Evolutionary conservation across 805 yeast species (phyloP), one percentile per base, ranked within the genome.

Genomic region (Hanseniaspora meyeri): DNA sequence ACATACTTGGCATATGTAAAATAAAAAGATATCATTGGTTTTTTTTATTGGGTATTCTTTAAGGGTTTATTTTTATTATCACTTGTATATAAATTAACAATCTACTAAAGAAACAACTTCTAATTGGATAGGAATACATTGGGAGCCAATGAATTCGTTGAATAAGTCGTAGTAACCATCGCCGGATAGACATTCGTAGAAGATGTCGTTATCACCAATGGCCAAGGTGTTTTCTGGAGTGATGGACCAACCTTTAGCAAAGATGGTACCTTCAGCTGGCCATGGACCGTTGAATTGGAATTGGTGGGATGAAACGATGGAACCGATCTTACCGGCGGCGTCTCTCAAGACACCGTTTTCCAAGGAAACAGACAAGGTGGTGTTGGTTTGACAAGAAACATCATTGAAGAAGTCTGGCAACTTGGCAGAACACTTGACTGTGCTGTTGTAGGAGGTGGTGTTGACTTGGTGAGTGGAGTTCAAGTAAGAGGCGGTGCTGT

Each of bases 241-340:
- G 51, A 76, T 70, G 51, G 77, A 72, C 81, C 79, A 76, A 56
- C 80, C 80, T 46, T 75, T 76, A 59, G 81, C 79, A 59, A 71
- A 75, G 57, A 76, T 70, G 32, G 79, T 69, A 61, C 80, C 80
- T 24, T 77, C 81, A 71, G 80, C 83, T 55, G 83, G 83, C 66
- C 82, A 80, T 50, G 82, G 82, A 59, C 83, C 83, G 66, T 80
- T 83, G 63, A 79, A 79, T 69, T 79, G 83, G 74, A 79, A 78
- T 70, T 80, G 85, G 68, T 79, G 72, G 75, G 79, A 79, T 43
- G 83, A 77, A 59, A 79, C 83, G 68, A 80, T 78, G 47, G 83
- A 75, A 57, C 83, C 83, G 60, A 80, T 69, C 72, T 84, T 76
- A 42, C 78, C 79, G 54, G 68, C 57, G n/a, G 75, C 60, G 62